A percentile compares a stretch with the other conserved stretches of the same genome.
phyloP scores from a whole-genome alignment of 345 rosid species.

The Brassica rapa region DNA sequence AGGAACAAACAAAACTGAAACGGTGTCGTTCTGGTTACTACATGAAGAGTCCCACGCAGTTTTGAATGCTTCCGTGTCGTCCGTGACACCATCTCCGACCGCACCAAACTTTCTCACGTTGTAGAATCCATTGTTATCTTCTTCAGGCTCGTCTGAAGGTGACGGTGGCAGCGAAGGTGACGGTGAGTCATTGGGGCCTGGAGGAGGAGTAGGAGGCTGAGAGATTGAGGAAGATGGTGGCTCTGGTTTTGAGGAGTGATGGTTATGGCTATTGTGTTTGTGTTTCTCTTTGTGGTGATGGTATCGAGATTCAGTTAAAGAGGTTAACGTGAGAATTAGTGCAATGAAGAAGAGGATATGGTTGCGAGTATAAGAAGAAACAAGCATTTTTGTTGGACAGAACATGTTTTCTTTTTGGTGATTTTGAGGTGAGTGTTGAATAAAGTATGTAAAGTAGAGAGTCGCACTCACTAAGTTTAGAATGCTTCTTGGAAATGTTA shows the following conservation, averaged over 20 bases:
- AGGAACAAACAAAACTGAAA: slow-evolving; percentile 56
- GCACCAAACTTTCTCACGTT: slow-evolving; percentile 77
- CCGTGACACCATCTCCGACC: slow-evolving; percentile 67
- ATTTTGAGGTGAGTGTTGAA: slow-evolving; percentile 27
- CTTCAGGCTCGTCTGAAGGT: slow-evolving; percentile 39
- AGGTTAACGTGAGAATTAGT: slow-evolving; percentile 40
- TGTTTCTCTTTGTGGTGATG: slow-evolving; percentile 49
- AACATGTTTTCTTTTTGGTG: slow-evolving; percentile 10
- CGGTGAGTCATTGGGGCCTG: slow-evolving; percentile 36
- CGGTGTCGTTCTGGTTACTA: slow-evolving; percentile 32
- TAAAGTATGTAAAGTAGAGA: slow-evolving; percentile 31
- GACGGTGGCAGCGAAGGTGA: slow-evolving; percentile 41
- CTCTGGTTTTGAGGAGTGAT: slow-evolving; percentile 30
- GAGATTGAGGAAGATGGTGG: slow-evolving; percentile 40
- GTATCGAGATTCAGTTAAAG: slow-evolving; percentile 47
- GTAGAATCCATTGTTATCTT: slow-evolving; percentile 40
- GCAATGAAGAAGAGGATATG: slow-evolving; percentile 33
- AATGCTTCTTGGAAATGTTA: slow-evolving; percentile 39
- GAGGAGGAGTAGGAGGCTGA: slow-evolving; percentile 48
- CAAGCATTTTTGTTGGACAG: slow-evolving; percentile 40
- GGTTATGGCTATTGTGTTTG: slow-evolving; percentile 47
- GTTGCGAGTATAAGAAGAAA: slow-evolving; percentile 20
- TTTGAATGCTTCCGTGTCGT: slow-evolving; percentile 84
- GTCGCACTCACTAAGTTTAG: slow-evolving; percentile 38
- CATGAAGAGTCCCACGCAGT: slow-evolving; percentile 87